A percentile compares a stretch with the other conserved stretches of the same genome.
These are phyloP conservation scores for Entophlyctis luteolus DNA, from an alignment of 192 early-diverging fungal species.

Conservation along the genomic window DNA sequence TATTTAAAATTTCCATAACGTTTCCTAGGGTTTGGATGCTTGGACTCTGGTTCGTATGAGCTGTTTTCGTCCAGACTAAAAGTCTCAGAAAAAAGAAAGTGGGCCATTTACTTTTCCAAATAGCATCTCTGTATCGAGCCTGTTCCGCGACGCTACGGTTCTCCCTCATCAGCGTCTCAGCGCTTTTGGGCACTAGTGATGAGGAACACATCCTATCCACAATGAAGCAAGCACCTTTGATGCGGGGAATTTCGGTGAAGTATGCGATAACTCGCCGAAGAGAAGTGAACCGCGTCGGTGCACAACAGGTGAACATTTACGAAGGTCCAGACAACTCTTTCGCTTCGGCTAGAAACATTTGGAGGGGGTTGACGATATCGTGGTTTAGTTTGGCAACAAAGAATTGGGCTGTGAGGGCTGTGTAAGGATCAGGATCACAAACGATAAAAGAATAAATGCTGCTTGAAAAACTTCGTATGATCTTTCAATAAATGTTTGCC, in stretches of 20 bases:
- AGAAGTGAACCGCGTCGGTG: constrained; percentile 95
- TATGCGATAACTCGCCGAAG: too few relatives aligned
- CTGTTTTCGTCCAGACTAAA: too few relatives aligned
- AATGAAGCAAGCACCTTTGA: constrained; percentile 78
- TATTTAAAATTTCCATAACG: too few relatives aligned
- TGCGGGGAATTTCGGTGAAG: constrained; percentile 37
- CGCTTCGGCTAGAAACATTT: constrained; percentile 82
- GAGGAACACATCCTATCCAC: constrained; percentile 64
- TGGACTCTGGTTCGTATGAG: too few relatives aligned
- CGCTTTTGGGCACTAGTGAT: constrained; percentile 88
- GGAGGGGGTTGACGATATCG: constrained; percentile 80
- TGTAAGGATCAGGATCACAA: constrained; percentile 91
- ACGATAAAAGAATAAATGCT: constrained; percentile 75
- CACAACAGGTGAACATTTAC: constrained; percentile 65
- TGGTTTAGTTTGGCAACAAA: constrained; percentile 90
- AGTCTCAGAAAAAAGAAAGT: too few relatives aligned
- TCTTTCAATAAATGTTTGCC: constrained; percentile 14
- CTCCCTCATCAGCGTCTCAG: constrained; percentile 86
- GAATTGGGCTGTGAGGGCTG: constrained; percentile 92
- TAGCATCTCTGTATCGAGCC: constrained; percentile 91
- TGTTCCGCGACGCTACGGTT: constrained; percentile 94
- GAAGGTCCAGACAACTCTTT: constrained; percentile 65
- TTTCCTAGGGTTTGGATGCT: too few relatives aligned
- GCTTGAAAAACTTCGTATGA: constrained; percentile 38
- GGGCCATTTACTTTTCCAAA: too few relatives aligned